A percentile compares a stretch with the other conserved stretches of the same genome.
These are phyloP conservation scores for Botrytis pseudocinerea DNA, from an alignment of 2,329 filamentous ascomycete genomes.

Conservation along the genomic window DNA sequence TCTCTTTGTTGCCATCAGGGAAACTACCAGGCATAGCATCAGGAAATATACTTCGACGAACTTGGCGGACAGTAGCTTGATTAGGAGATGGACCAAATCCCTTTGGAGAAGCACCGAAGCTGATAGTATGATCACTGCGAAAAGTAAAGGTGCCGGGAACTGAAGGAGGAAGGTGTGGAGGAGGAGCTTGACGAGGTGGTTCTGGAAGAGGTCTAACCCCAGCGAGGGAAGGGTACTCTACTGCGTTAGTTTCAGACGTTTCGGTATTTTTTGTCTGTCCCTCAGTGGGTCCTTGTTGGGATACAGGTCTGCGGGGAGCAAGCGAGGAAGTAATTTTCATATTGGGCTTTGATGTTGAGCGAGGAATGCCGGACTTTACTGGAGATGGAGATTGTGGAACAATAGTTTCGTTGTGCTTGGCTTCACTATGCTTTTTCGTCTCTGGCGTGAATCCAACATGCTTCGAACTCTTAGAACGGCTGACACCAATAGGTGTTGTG, in stretches of 20 bases:
- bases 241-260: background rate
- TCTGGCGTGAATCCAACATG: constrained; percentile 78
- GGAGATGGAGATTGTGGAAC: constrained; percentile 57
- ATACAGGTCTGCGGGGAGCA: constrained; percentile 1
- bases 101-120: constrained; percentile 50
- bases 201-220: constrained; percentile 34
- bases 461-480: constrained; percentile 62
- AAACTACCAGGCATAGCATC: constrained; percentile 57
- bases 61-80: constrained; percentile 62
- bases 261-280: background rate
- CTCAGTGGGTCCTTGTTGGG: background rate
- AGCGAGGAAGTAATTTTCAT: constrained; percentile 21
- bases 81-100: constrained; percentile 59
- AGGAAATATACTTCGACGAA: constrained; percentile 53
- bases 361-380: constrained; percentile 51
- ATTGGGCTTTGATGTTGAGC: constrained; percentile 45
- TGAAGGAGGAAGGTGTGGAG: constrained; percentile 38
- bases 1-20: constrained; percentile 58
- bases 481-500: constrained; percentile 55
- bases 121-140: constrained; percentile 65
- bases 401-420: constrained; percentile 45
- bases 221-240: constrained; percentile 40
- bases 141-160: constrained; percentile 63
- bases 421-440: constrained; percentile 52
- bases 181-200: constrained; percentile 26